Percentiles rank a stretch among this genome's conserved stretches.
Evolutionary conservation across 129 eudicot species (phyloP).

Genomic region (Pittosporum tobira): DNA sequence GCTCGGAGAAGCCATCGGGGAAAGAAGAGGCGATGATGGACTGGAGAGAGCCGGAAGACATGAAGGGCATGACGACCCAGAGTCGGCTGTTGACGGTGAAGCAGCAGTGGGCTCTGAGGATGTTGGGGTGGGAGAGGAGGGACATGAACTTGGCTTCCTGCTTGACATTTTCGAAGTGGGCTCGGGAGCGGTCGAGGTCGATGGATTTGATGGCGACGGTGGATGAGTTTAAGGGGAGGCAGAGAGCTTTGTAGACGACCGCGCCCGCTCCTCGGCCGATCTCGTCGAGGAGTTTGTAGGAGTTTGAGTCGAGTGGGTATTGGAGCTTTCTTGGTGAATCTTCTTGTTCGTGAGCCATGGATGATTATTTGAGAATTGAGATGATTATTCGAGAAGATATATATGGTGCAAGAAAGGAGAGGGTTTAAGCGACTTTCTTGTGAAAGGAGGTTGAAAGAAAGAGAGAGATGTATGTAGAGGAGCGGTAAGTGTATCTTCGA

Average conservation of each 20-base stretch:
- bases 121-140: constrained; percentile 58
- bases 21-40: constrained; percentile 52
- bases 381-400: neutral
- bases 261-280: constrained; percentile 62
- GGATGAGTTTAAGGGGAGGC: constrained; percentile 33
- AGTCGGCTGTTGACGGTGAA: constrained; percentile 54
- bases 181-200: constrained; percentile 48
- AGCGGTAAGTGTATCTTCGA: constrained; percentile 1
- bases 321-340: constrained; percentile 19
- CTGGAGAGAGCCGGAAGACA: constrained; percentile 72
- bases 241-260: constrained; percentile 58
- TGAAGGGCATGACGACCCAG: constrained; percentile 87
- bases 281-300: constrained; percentile 42
- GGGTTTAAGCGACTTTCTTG: constrained; percentile 28
- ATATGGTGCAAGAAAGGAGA: neutral
- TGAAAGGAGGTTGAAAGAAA: constrained; percentile 19
- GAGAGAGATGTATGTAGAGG: too few relatives aligned
- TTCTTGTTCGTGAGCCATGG: constrained; percentile 25
- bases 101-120: constrained; percentile 58
- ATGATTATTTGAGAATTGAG: neutral
- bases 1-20: constrained; percentile 51
- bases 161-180: constrained; percentile 45
- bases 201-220: constrained; percentile 60
- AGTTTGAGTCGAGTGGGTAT: constrained; percentile 55
- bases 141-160: constrained; percentile 69